Conservation (phyloP, 768 basidiomycete genomes). For the Suillus subalutaceus region DNA sequence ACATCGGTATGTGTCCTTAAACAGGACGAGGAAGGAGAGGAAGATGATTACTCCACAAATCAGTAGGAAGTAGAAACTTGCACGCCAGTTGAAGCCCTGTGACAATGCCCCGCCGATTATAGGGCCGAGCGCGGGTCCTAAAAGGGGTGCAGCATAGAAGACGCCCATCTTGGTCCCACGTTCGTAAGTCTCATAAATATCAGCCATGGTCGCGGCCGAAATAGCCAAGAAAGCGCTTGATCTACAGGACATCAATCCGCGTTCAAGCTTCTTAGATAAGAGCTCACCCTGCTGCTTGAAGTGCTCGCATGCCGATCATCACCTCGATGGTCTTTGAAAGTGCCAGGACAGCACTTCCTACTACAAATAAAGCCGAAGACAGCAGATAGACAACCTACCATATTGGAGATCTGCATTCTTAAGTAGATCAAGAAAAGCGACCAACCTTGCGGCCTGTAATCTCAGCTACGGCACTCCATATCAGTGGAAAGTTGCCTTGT, state of each 20-base stretch:
- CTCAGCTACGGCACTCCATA: conserved; percentile 75
- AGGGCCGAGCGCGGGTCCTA: conserved; percentile 75
- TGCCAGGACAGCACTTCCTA: conserved; percentile 61
- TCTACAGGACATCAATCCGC: conserved; percentile 34
- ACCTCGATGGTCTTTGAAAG: conserved; percentile 53
- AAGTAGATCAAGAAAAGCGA: background rate
- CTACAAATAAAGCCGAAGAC: conserved; percentile 53
- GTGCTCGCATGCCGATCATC: conserved; percentile 66
- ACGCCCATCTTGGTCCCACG: conserved; percentile 81
- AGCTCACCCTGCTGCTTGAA: conserved; percentile 68
- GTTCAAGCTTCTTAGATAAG: conserved; percentile 7
- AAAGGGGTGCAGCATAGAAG: conserved; percentile 77
- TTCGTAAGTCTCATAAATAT: conserved; percentile 75
- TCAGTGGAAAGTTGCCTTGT: conserved; percentile 67
- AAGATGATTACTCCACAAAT: conserved; percentile 60
- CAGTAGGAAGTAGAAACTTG: conserved; percentile 81
- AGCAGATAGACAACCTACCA: conserved; percentile 54
- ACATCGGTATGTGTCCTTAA: conserved; percentile 81
- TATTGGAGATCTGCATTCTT: conserved; percentile 8
- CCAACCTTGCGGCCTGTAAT: conserved; percentile 73
- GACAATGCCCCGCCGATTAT: conserved; percentile 73
- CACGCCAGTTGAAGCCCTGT: conserved; percentile 73
- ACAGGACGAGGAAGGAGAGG: conserved; percentile 62
- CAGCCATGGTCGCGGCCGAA: conserved; percentile 78
- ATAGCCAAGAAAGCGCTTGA: conserved; percentile 70